Base-by-base conservation (phyloP, 305 asterid species). In the Fraxinus albicans region DNA sequence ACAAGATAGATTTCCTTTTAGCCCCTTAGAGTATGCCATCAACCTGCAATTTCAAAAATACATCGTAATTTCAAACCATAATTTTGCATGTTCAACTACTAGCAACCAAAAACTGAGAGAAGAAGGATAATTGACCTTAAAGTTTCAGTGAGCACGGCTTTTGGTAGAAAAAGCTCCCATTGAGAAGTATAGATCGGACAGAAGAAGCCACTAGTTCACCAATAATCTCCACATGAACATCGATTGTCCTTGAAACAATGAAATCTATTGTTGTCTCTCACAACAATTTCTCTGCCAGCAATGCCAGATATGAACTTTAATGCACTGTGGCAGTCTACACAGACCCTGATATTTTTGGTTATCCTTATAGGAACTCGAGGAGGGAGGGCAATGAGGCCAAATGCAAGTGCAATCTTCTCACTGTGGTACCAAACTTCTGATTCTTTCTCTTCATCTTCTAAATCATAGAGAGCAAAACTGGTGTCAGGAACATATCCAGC, bases 401-500 rank as follows among this genome's bases (percentile, higher is more conserved):
- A 95, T 8, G 99, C 98, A 65, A 93, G 93, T 1, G 98, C 98
- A 80, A 95, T 90, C 87, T 95, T 95, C 90, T 95, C 99, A 77
- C 98, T 94, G 25, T 95, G 99, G 85, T 79, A 82, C 97, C 96
- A 93, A 82, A 95, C 95, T 85, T 95, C 99, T 7, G 92, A 88
- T 85, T 95, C 99, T 82, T 91, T 94, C 90, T 95, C 98, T 87
- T 95, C 99, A 55, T 93, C 97, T 84, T 95, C 98, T 29, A 94
- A 78, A 89, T 95, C 97, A 77, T 88, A 93, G 2, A 95, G 92
- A 12, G 96, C 91, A 84, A 93, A 84, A 76, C 87, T 86, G 1
- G 93, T 94, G 63, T 92, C 93, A 3, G 93, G 91, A 70, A 89
- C 79, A 84, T 95, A 95, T 73, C 99, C 99, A 85, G 93, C 97